Evolutionary conservation across 2,329 filamentous ascomycete species (phyloP).

Genomic region (Paecilomyces sp.): DNA sequence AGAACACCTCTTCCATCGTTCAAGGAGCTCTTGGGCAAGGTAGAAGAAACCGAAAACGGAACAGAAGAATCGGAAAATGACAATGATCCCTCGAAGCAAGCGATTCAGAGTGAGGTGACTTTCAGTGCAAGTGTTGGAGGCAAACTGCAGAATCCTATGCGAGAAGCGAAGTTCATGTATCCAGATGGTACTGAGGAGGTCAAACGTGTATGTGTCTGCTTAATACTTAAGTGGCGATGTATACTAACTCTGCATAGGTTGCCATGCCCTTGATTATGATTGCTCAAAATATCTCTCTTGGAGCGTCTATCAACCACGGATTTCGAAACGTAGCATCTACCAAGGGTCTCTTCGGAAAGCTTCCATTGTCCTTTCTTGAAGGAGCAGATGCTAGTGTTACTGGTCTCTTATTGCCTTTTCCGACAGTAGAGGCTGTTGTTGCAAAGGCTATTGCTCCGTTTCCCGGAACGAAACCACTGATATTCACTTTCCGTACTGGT

Average conservation of each 20-base stretch:
- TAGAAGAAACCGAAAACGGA: conserved; percentile 12
- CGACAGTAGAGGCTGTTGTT: conserved; percentile 20
- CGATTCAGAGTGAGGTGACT: conserved; percentile 17
- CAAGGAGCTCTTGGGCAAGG: conserved; percentile 9
- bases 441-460: conserved; percentile 23
- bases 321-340: conserved; percentile 18
- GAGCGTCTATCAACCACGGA: conserved; percentile 22
- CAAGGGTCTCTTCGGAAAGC: conserved; percentile 19
- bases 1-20: conserved; percentile 25
- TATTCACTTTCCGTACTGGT: conserved; percentile 19
- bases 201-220: conserved; percentile 16
- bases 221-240: background rate
- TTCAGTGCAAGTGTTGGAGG: conserved; percentile 27
- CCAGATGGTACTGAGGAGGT: conserved; percentile 18
- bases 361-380: conserved; percentile 23
- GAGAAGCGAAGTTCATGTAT: conserved; percentile 14
- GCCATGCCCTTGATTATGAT: conserved; percentile 20
- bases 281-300: conserved; percentile 22
- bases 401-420: conserved; percentile 24
- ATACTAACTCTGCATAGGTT: conserved; percentile 18
- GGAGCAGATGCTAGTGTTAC: conserved; percentile 21
- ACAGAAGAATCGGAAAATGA: conserved; percentile 7
- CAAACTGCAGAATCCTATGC: conserved; percentile 15
- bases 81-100: conserved; percentile 3
- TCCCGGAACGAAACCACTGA: conserved; percentile 25